These are phyloP conservation scores for Phyllostachys edulis DNA, from an alignment of 176 grass and related monocot species.

Conservation along the genomic window DNA sequence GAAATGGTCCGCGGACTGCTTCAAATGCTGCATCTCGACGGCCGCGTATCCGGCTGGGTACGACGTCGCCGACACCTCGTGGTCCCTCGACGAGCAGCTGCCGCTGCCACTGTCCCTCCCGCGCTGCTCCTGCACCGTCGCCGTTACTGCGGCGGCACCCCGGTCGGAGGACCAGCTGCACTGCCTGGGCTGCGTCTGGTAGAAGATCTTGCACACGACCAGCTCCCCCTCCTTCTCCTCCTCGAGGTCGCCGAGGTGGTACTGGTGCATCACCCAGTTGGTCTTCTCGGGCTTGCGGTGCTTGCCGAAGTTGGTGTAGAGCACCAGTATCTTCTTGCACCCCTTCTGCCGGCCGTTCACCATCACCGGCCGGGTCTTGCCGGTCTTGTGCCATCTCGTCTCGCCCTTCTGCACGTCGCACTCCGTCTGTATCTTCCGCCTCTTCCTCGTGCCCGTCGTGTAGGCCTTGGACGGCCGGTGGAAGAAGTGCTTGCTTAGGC, in stretches of 20 bases:
- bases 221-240: slow-evolving; percentile 99
- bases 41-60: slow-evolving; percentile 43
- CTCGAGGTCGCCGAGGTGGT: slow-evolving; percentile 92
- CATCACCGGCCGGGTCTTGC: slow-evolving; percentile 93
- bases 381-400: slow-evolving; percentile 99
- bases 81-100: slow-evolving; percentile 84
- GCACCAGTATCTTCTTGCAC: slow-evolving; percentile 98
- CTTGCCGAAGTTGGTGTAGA: slow-evolving; percentile 99
- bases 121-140: slow-evolving; percentile 43
- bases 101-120: slow-evolving; percentile 83
- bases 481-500: slow-evolving; percentile 99
- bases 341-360: slow-evolving; percentile 78
- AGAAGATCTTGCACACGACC: slow-evolving; percentile 97
- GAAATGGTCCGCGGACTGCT: slow-evolving; percentile 71
- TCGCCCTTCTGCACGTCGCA: slow-evolving; percentile 80
- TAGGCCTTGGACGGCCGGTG: slow-evolving; percentile 97
- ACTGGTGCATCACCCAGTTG: slow-evolving; percentile 99
- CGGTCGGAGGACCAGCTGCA: slow-evolving; percentile 70
- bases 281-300: slow-evolving; percentile 96
- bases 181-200: slow-evolving; percentile 96
- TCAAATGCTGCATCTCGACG: slow-evolving; percentile 72
- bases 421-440: slow-evolving; percentile 91
- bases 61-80: slow-evolving; percentile 48
- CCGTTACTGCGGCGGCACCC: slow-evolving; percentile 5
- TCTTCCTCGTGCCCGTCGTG: slow-evolving; percentile 93